Conservation (phyloP, 768 basidiomycete species). For the Kwoniella mangroviensis region DNA sequence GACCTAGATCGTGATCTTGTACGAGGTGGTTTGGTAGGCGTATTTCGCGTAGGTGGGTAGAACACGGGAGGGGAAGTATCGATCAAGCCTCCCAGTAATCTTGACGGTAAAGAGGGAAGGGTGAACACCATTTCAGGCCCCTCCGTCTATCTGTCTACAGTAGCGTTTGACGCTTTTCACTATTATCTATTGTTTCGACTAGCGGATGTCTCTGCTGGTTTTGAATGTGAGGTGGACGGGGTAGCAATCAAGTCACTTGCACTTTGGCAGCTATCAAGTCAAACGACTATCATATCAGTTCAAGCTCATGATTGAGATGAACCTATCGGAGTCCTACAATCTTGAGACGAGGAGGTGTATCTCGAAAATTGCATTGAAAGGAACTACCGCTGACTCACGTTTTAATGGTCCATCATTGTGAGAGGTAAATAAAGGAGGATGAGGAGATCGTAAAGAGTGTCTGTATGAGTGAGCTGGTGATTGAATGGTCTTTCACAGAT, state of each 20-base stretch:
- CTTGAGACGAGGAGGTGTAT: constrained; percentile 6
- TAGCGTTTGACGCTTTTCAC: constrained; percentile 11
- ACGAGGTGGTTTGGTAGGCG: constrained; percentile 17
- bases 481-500: neutral
- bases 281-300: neutral
- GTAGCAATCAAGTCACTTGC: too few species aligned
- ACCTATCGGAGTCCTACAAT: neutral
- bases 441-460: neutral
- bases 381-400: constrained; percentile 15
- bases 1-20: constrained; percentile 13
- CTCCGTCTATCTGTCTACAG: neutral
- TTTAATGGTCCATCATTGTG: constrained; percentile 1
- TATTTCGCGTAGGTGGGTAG: constrained; percentile 22
- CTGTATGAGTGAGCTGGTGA: neutral
- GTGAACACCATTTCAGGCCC: constrained; percentile 21
- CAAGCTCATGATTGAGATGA: neutral
- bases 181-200: neutral
- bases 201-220: neutral
- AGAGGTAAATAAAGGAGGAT: constrained; percentile 14
- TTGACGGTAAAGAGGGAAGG: constrained; percentile 27
- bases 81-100: constrained; percentile 19
- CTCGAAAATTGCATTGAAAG: constrained; percentile 7
- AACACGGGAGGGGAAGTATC: constrained; percentile 34
- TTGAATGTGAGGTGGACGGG: too few species aligned
- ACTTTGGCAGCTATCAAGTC: neutral